Conservation (phyloP, 116 monocot species). For the Iris pallida region DNA sequence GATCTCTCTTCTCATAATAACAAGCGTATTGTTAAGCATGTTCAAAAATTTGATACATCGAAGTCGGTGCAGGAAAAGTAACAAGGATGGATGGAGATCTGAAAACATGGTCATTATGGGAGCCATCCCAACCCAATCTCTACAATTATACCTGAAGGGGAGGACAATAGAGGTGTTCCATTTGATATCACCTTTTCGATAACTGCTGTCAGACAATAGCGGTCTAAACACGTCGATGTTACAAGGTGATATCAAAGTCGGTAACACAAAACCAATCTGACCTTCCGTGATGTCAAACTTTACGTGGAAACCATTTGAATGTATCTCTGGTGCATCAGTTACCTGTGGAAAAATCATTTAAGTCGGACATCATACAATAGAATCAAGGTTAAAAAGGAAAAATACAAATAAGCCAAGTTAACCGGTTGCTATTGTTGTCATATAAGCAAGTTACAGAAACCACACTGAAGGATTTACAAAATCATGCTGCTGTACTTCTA, state of each 20-base stretch:
- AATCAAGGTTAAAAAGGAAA: neutral
- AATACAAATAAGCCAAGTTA: neutral
- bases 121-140: slow-evolving; percentile 25
- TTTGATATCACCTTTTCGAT: slow-evolving; percentile 8
- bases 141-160: slow-evolving; percentile 57
- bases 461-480: too few species aligned
- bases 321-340: slow-evolving; percentile 93
- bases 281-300: slow-evolving; percentile 89
- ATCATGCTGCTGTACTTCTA: too few species aligned
- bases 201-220: slow-evolving; percentile 21
- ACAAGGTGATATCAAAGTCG: slow-evolving; percentile 61
- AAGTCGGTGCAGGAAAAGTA: slow-evolving; percentile 76
- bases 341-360: slow-evolving; percentile 31
- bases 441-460: too few species aligned
- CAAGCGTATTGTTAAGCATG: slow-evolving; percentile 37
- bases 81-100: slow-evolving; percentile 78
- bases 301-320: slow-evolving; percentile 92
- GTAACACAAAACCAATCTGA: slow-evolving; percentile 89
- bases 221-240: slow-evolving; percentile 30
- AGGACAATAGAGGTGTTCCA: slow-evolving; percentile 88
- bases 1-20: slow-evolving; percentile 59
- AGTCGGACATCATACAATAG: neutral
- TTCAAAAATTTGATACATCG: slow-evolving; percentile 75
- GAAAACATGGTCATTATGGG: slow-evolving; percentile 63
- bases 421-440: neutral